Percentiles rank a stretch among this genome's conserved stretches.
phyloP scores from a whole-genome alignment of 345 rosid species.

The Citrus australasica region DNA sequence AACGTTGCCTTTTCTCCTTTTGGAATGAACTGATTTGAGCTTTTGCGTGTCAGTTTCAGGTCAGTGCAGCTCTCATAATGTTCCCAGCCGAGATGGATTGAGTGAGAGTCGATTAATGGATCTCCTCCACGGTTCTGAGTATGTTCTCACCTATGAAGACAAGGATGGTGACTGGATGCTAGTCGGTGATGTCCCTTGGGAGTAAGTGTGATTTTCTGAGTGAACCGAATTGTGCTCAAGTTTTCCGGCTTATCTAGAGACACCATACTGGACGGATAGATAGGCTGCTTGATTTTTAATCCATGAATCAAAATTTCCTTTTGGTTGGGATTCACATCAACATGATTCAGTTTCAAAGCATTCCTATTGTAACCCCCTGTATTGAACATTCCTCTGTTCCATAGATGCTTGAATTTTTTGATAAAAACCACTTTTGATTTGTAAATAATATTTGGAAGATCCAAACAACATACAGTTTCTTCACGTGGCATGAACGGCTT shows the following conservation, averaged over 20 bases:
- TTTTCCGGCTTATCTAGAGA: neutral
- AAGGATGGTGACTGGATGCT: constrained; percentile 90
- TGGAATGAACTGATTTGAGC: constrained; percentile 5
- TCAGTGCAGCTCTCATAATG: constrained; percentile 54
- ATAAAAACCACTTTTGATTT: neutral
- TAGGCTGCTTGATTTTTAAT: neutral
- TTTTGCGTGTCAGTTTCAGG: constrained; percentile 32
- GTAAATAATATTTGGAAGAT: neutral
- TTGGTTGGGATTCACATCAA: neutral
- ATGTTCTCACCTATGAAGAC: constrained; percentile 78
- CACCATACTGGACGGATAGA: neutral
- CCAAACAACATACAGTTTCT: neutral
- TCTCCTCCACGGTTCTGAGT: constrained; percentile 71
- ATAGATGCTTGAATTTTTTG: neutral
- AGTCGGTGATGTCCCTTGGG: constrained; percentile 91
- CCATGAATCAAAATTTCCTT: neutral
- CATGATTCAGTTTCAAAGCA: neutral
- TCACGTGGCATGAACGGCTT: too few relatives aligned
- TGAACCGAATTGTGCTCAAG: neutral
- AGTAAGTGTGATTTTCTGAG: constrained; percentile 41
- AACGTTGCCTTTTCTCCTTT: neutral
- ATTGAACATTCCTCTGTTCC: neutral
- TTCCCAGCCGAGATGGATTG: constrained; percentile 44
- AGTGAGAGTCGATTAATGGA: constrained; percentile 49
- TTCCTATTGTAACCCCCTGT: neutral